These are phyloP conservation scores for Geranium incanum DNA, from an alignment of 441 rosid species.

Conservation along the genomic window DNA sequence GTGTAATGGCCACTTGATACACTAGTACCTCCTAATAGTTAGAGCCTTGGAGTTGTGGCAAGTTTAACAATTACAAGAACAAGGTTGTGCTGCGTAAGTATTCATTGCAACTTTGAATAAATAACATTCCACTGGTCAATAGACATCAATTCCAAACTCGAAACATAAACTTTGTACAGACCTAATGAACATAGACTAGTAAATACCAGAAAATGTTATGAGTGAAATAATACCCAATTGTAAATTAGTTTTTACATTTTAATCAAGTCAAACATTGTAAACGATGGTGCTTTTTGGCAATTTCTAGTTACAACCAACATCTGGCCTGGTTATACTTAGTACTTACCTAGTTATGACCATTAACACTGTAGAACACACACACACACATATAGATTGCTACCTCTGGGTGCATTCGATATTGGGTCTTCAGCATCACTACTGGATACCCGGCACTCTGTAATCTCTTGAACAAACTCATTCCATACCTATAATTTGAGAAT, in stretches of 20 bases:
- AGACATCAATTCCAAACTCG: not conserved
- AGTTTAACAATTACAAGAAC: too few species aligned
- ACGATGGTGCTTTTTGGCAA: not conserved
- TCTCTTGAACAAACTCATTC: conserved; percentile 88
- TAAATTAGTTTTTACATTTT: not conserved
- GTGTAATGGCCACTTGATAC: too few species aligned
- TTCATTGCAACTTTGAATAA: not conserved
- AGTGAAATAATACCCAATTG: not conserved
- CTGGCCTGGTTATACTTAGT: not conserved
- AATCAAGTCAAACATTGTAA: conserved; percentile 2
- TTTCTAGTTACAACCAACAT: not conserved
- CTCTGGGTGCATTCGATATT: conserved; percentile 97
- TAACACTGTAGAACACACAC: not conserved
- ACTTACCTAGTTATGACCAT: not conserved
- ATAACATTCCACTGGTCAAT: not conserved
- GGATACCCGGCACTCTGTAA: conserved; percentile 95
- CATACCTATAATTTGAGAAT: conserved; percentile 44
- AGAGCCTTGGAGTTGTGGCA: too few species aligned
- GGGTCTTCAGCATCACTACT: conserved; percentile 82
- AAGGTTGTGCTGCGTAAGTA: not conserved
- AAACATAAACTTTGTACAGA: not conserved
- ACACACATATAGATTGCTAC: conserved; percentile 22
- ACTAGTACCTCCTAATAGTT: too few species aligned
- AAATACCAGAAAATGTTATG: not conserved
- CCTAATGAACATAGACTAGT: not conserved